Conservation (phyloP, 2,329 filamentous ascomycete species). For the Cordyceps militaris region DNA sequence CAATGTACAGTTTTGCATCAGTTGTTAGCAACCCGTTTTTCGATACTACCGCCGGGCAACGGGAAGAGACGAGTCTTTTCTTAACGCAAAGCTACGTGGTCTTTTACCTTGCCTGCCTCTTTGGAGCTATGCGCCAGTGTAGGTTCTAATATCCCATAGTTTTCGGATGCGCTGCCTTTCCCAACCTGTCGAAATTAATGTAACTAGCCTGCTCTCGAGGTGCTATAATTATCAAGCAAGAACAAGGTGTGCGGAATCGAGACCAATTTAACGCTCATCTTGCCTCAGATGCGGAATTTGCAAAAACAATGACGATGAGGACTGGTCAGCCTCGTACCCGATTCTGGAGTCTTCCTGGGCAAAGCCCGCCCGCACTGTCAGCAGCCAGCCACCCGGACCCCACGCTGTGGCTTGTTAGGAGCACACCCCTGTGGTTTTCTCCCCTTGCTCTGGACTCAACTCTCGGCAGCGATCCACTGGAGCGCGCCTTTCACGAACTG, state of each 20-base stretch:
- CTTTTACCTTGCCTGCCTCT: too few species aligned
- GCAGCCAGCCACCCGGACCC: constrained; percentile 6
- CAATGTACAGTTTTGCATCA: neutral
- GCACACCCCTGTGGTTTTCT: neutral
- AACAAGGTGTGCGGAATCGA: neutral
- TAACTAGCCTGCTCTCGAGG: neutral
- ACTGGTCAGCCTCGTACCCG: neutral
- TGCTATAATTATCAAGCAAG: neutral
- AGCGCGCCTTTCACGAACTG: neutral
- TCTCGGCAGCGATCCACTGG: neutral
- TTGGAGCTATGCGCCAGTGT: too few species aligned
- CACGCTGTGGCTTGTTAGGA: neutral
- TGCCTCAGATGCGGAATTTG: neutral
- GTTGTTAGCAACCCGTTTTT: neutral
- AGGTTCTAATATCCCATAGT: too few species aligned
- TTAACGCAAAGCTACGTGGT: too few species aligned
- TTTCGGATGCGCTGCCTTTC: neutral
- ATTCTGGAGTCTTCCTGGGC: neutral
- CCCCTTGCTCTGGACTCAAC: neutral
- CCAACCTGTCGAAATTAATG: neutral
- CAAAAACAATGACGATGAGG: neutral
- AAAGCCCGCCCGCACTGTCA: neutral
- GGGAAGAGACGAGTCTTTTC: neutral
- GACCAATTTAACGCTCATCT: neutral
- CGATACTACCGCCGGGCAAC: neutral